These are phyloP conservation scores for Argentina anserina DNA, from an alignment of 306 rosid genomes.

Conservation along the genomic window DNA sequence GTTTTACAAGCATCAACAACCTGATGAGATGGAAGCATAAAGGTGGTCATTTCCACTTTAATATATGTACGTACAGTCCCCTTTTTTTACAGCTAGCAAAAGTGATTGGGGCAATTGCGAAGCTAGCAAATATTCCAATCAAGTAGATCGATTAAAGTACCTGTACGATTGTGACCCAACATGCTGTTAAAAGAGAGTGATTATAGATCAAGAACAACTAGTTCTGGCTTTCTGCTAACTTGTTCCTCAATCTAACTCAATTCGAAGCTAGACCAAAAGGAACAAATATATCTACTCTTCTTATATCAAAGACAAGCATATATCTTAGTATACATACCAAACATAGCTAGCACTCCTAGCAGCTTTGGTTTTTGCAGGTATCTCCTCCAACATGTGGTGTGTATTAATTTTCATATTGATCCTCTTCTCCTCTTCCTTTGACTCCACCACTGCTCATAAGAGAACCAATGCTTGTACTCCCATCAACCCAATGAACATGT, in stretches of 20 bases:
- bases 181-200: neutral
- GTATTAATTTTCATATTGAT: conserved; percentile 14
- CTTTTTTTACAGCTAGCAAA: neutral
- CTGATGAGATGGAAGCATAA: neutral
- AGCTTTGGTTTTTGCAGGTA: neutral
- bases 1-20: conserved; percentile 3
- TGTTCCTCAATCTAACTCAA: neutral
- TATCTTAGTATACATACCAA: neutral
- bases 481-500: conserved; percentile 4
- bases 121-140: neutral
- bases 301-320: neutral
- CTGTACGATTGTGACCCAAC: neutral
- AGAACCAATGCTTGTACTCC: neutral
- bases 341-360: conserved; percentile 8
- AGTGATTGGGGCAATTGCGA: neutral
- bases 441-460: neutral
- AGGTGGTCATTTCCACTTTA: neutral
- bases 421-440: conserved; percentile 14
- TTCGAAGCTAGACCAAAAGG: neutral
- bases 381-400: conserved; percentile 21
- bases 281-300: neutral
- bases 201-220: too few species aligned
- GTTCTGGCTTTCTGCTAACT: neutral
- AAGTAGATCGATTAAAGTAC: neutral
- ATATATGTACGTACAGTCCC: neutral